Base-by-base conservation (phyloP, 139 green algal species). In the Microglena sp. region DNA sequence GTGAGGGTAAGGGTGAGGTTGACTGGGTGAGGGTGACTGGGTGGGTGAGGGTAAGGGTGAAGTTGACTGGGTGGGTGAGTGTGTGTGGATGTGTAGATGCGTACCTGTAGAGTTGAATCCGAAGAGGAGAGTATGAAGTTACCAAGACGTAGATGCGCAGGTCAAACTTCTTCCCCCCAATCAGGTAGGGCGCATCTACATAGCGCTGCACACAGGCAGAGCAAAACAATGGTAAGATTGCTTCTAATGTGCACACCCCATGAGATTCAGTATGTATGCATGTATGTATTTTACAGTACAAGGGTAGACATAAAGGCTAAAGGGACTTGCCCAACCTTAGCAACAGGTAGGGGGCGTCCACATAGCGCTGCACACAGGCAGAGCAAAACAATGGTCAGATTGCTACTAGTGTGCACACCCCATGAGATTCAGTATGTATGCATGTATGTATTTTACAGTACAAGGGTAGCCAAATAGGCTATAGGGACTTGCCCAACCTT, bases 121-220 rank as follows among this genome's bases (percentile, higher is more conserved):
- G 60, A 22, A 94, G 77, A 0, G 86, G 87, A 7, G 70, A 75
- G 73, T 88, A 92, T 50, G 67, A 79, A 4, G 75, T 76, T 34
- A 90, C 82, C 0, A 95, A 72, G 2, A 75, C 84, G 74, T 95
- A 95, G 45, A 95, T 83, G 30, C 88, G 80, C 32, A 95, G 74
- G 73, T 95, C 88, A 71, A 92, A 95, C 75, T 95, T 95, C 66
- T 84, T 85, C 34, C 85, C 84, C 15, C 82, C 86, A 2, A 81
- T 40, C 34, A 82, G 64, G 64, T 82, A 77, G 30, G 76, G 76
- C 11, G 22, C 24, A 46, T 78, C 76, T 31, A 82, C 68, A 46
- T 78, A 78, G 33, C 64, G 45, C 11, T 66, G 33, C 18, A 50
- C 40, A n/a, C 11, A n/a, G 18, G 40, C 18, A 50, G 11, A 18